phyloP scores from a whole-genome alignment of 2,329 filamentous ascomycete genomes.

The Ascochyta lentis region DNA sequence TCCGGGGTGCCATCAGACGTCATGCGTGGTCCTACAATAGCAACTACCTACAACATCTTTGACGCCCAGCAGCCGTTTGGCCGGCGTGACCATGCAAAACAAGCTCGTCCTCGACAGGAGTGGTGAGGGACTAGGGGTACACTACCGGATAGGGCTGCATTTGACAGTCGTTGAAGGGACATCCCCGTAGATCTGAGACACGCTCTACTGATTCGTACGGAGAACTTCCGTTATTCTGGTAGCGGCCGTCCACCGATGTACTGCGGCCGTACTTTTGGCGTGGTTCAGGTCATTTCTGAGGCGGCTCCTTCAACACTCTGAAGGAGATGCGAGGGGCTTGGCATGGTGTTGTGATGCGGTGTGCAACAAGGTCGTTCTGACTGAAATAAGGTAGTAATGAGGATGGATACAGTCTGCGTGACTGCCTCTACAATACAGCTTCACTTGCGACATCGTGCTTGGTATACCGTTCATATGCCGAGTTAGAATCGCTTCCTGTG shows the following conservation, averaged over 20 bases:
- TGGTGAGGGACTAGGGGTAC: constrained; percentile 2
- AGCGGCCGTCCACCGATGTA: not conserved
- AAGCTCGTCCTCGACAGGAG: constrained; percentile 6
- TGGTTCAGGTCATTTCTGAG: constrained; percentile 2
- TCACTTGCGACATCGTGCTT: not conserved
- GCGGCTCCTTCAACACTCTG: constrained; percentile 2
- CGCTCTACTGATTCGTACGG: constrained; percentile 1
- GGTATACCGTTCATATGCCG: not conserved
- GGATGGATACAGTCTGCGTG: not conserved
- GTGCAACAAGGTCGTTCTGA: not conserved
- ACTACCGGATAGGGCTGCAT: constrained; percentile 18
- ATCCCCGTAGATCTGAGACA: constrained; percentile 15
- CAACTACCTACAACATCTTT: constrained; percentile 3
- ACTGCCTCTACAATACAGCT: no score
- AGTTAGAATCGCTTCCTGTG: not conserved
- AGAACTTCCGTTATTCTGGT: not conserved
- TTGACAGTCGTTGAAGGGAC: constrained; percentile 15
- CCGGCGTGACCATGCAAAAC: constrained; percentile 13
- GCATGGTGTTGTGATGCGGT: constrained; percentile 5
- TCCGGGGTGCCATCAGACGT: constrained; percentile 18
- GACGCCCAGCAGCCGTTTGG: not conserved
- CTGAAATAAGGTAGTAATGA: not conserved
- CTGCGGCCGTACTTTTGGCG: not conserved
- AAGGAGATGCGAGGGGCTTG: constrained; percentile 12
- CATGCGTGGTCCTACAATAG: constrained; percentile 23